Conservation (phyloP, 441 rosid species). For the Melastoma candidum region DNA sequence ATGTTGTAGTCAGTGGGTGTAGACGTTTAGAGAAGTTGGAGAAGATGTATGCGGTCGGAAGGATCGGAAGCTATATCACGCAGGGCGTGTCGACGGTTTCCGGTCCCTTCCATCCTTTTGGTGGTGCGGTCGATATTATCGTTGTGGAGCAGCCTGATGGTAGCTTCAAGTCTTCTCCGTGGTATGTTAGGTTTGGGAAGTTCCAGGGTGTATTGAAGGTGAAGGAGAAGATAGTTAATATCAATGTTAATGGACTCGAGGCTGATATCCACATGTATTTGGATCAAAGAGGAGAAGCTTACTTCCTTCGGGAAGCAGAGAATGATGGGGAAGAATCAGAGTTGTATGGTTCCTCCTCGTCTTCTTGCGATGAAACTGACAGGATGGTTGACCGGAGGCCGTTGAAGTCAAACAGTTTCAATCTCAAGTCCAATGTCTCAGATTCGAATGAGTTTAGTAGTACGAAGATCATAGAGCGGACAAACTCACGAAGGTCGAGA, state of each 20-base stretch:
- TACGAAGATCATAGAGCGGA: slow-evolving; percentile 38
- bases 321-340: slow-evolving; percentile 39
- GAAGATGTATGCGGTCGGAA: slow-evolving; percentile 74
- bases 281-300: slow-evolving; percentile 89
- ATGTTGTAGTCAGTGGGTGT: slow-evolving; percentile 18
- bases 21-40: slow-evolving; percentile 1
- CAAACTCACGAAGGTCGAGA: slow-evolving; percentile 38
- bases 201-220: slow-evolving; percentile 95
- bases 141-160: slow-evolving; percentile 95
- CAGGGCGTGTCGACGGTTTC: slow-evolving; percentile 76
- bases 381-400: slow-evolving; percentile 27
- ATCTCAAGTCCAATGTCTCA: slow-evolving; percentile 27
- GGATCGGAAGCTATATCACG: slow-evolving; percentile 80
- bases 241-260: slow-evolving; percentile 71
- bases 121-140: slow-evolving; percentile 95
- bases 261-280: slow-evolving; percentile 75
- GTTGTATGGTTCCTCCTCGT: slow-evolving; percentile 24
- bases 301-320: slow-evolving; percentile 63
- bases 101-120: slow-evolving; percentile 92
- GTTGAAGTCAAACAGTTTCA: slow-evolving; percentile 41
- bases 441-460: slow-evolving; percentile 19
- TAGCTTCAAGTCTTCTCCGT: slow-evolving; percentile 87
- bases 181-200: slow-evolving; percentile 93
- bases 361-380: slow-evolving; percentile 59
- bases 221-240: slow-evolving; percentile 46